Evolutionary conservation across 805 yeast genomes (phyloP).

Genomic region (Lipomyces oligophaga): DNA sequence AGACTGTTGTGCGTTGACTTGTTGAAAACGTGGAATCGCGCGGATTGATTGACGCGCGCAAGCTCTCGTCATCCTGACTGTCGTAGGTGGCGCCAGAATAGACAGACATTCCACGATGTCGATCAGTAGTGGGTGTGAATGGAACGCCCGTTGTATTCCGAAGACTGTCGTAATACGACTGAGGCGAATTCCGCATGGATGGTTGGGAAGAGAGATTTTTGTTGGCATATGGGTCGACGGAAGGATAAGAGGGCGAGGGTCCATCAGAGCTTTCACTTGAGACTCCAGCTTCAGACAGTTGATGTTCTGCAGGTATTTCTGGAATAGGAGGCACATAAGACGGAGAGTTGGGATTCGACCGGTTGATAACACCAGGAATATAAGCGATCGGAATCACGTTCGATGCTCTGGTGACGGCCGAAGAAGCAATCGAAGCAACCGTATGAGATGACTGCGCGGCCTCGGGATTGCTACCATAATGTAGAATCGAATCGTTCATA

Average conservation of each 20-base stretch:
- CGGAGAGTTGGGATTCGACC: slow-evolving; percentile 20
- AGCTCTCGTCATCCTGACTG: slow-evolving; percentile 17
- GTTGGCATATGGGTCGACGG: background rate
- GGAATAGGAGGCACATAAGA: slow-evolving; percentile 31
- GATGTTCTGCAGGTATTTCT: slow-evolving; percentile 27
- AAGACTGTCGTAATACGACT: slow-evolving; percentile 1
- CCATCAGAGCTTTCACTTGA: too few relatives aligned
- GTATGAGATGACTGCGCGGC: slow-evolving; percentile 32
- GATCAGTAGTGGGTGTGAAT: background rate
- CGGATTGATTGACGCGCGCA: slow-evolving; percentile 37
- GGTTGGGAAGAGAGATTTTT: background rate
- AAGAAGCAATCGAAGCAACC: slow-evolving; percentile 48
- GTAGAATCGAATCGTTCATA: background rate
- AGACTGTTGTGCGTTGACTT: slow-evolving; percentile 45
- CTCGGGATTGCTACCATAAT: too few relatives aligned
- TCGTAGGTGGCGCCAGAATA: slow-evolving; percentile 25
- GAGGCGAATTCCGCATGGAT: slow-evolving; percentile 1
- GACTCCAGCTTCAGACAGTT: background rate
- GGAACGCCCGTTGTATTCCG: background rate
- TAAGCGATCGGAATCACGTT: slow-evolving; percentile 13
- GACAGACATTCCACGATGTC: slow-evolving; percentile 17
- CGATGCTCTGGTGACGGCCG: slow-evolving; percentile 71
- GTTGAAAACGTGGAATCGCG: slow-evolving; percentile 40
- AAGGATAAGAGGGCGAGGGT: background rate
- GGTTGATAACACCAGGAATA: slow-evolving; percentile 67